Evolutionary conservation across 495 filamentous ascomycete genomes (phyloP), one percentile per base, ranked within the genome.

Genomic region (Neurospora tetrasperma): DNA sequence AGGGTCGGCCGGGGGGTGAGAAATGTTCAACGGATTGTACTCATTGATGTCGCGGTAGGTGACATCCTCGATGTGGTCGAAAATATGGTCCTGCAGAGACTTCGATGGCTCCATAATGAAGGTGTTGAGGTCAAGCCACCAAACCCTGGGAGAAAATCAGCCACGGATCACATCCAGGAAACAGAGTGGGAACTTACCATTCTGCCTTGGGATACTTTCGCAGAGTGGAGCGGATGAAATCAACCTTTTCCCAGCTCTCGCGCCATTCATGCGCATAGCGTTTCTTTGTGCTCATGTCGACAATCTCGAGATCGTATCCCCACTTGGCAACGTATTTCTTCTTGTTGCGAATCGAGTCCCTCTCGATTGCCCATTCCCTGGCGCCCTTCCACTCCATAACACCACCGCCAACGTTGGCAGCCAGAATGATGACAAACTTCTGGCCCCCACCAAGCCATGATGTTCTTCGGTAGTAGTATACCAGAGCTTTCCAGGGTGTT

Each of bases 341-440:
- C 83, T 99, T 99, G 79, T 99, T 98, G 81, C 89, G 90, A 39
- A 98, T 89, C 77, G 94, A 98, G 82, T 98, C 94, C 79, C 96
- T 88, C 84, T 99, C 96, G 71, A 98, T 95, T 0, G 96, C 96
- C 96, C 96, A 99, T 80, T 99, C 96, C 71, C 95, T 88, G 6
- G 96, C 90, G 0, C 96, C 96, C 80, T 99, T 99, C 94, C 92
- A 97, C 79, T 97, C 96, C 95, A 98, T 98, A 7, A 99, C 96
- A 69, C 96, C 96, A 70, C 96, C 96, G 40, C 96, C 96, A 71
- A 94, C 87, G 79, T 99, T 99, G 68, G 96, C 94, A 43, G 90
- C 94, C 10, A 98, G 84, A 75, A 99, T 95, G 41, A 99, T 91
- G 43, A 99, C 96, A 77, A 92, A 93, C 78, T 97, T 98, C 75